Conservation (phyloP, 139 green algal genomes). For the Deuterostichococcus epilithicus region DNA sequence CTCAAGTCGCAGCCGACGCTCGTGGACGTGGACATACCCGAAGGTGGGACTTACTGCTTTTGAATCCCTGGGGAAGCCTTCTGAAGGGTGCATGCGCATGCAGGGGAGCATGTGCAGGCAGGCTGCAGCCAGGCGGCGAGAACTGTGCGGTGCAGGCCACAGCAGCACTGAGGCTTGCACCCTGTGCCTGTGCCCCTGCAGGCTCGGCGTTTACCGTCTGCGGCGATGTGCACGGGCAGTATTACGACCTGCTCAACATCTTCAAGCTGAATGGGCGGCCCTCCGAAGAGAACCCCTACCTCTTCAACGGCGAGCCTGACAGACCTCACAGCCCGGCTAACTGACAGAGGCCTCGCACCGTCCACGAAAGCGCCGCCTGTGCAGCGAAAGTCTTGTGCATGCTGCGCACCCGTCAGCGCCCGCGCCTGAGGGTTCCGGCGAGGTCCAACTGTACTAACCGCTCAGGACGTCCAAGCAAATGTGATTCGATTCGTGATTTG, state of each 20-base stretch:
- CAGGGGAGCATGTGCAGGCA: too few species aligned
- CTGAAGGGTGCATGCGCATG: too few species aligned
- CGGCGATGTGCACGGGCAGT: constrained; percentile 89
- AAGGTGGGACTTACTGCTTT: constrained; percentile 1
- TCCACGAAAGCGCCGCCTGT: too few species aligned
- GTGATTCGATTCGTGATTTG: too few species aligned
- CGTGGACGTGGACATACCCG: constrained; percentile 68
- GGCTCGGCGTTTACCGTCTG: constrained; percentile 78
- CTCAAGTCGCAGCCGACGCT: constrained; percentile 60
- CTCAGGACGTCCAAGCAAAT: too few species aligned
- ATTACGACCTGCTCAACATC: constrained; percentile 95
- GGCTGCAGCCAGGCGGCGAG: too few species aligned
- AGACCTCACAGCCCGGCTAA: too few species aligned
- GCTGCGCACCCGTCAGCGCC: too few species aligned
- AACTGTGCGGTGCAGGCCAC: too few species aligned
- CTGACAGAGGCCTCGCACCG: neutral
- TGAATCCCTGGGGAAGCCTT: neutral
- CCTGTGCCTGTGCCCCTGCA: neutral
- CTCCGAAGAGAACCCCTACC: constrained; percentile 85
- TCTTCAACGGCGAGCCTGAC: constrained; percentile 89
- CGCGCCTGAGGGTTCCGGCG: too few species aligned
- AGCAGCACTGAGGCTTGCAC: neutral
- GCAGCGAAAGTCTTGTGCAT: too few species aligned
- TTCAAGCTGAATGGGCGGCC: constrained; percentile 92
- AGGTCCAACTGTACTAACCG: too few species aligned